Base-by-base conservation (phyloP, 2,329 filamentous ascomycete species). In the Colletotrichum neosansevieriae region DNA sequence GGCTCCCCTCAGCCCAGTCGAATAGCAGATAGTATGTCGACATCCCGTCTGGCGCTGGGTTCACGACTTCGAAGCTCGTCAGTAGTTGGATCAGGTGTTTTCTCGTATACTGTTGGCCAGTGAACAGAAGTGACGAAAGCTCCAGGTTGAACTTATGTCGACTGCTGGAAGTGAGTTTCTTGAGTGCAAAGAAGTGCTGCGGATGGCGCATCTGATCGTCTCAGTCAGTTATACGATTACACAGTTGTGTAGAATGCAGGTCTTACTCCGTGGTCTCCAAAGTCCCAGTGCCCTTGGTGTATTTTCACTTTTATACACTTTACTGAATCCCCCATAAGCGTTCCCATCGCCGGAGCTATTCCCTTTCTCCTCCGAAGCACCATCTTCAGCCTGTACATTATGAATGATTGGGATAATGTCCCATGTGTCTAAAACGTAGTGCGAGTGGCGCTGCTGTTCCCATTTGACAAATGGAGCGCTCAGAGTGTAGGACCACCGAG, bases 231-330 rank as follows among this genome's bases (percentile, higher is more conserved):
- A 17, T 6, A 24, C 10, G n/a, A 29, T 19, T 53, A 2, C 3
- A 7, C 3, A 49, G 17, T 49, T 1, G 4, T n/a, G 4, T 38
- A 34, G 1, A 34, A 3, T 4, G 3, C 7, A 19, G 24, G 24
- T 29, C 45, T 40, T 64, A 68, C 65, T 19, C 65, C 65, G 9
- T 68, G 54, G 4, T 53, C 19, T 6, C 65, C 65, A 21, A 68
- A 68, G 15, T 63, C 36, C 24, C n/a, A 58, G n/a, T 68, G 65
- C 4, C 53, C 59, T 6, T 64, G n/a, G 6, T 68, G 53, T 0
- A 68, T 58, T 9, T 47, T 63, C 19, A 68, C 65, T 24, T 64
- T 64, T 63, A 2, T 49, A 63, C 1, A 68, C 65, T 15, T 63
- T 54, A 6, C 65, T 64, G 6, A 68, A 68, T 0, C 65, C 65